Base-by-base conservation (phyloP, 345 rosid species). In the Moricandia moricandioides region DNA sequence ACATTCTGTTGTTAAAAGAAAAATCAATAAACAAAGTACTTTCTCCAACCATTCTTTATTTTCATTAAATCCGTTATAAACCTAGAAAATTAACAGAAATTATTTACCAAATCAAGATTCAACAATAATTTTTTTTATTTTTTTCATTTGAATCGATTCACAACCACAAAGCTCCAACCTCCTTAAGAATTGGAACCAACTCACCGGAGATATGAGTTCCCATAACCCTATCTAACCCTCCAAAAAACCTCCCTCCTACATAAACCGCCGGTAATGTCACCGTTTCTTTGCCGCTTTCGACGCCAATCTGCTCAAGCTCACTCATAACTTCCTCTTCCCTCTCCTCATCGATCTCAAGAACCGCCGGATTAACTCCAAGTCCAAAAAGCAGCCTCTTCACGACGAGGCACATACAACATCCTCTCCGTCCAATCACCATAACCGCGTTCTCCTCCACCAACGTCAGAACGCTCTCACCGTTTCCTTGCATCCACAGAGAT, bases 141-240 rank as follows among this genome's bases (percentile, higher is more conserved):
- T 29, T 4, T 29, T 29, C 17, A 11, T 2, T 24, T 58, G n/a
- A 61, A 13, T 24, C 56, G 12, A 57, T 34, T 88, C 77, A 93
- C 76, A 93, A 79, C 98, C 97, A 93, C 52, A 93, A 73, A 74
- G 97, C 97, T 14, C 93, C 89, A 3, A 86, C 97, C 6, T 84
- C 85, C 72, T 90, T 93, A 74, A 93, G 73, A 63, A 88, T 81
- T 16, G 98, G 94, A 71, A 91, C 92, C 74, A 93, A 72, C 49
- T 89, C 97, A 66, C 97, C 98, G 0, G 93, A 81, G 58, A 91
- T 89, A 83, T 91, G 98, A 69, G 89, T 79, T 1, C 96, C 79
- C 88, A 93, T 89, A 62, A 93, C 85, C 69, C 81, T 88, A 60
- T 93, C 98, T 51, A 93, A 74, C 34, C 97, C 97, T 49, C 98